Base-by-base conservation (phyloP, 257 asterid species). In the Penstemon davidsonii region DNA sequence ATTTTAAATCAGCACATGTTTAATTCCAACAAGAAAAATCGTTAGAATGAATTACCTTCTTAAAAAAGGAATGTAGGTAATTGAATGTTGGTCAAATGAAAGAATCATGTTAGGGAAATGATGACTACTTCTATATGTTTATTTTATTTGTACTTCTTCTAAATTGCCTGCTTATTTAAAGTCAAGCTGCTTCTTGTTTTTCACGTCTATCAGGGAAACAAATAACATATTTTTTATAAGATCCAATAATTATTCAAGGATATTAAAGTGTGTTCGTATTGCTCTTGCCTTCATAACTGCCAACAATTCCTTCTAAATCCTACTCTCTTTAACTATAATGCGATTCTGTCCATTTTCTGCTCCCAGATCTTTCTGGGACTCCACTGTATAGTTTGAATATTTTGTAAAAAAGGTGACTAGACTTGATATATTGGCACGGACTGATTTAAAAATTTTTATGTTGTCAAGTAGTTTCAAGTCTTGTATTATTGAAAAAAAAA, bases 21-120 rank as follows among this genome's bases (percentile, higher is more conserved):
- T 25, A 25, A 25, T 25, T 25, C 33, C 33, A 25, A 25, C 1
- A 25, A 25, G 1, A 4, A 71, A 68, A 45, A 44, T 36, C 45
- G 11, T 64, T 64, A 43, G 9, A 12, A 11, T 50, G 38, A 11
- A 39, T 49, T 69, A 15, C 42, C 60, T 55, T 72, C 15, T 50
- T 41, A 25, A 1, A 42, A 19, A 50, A 56, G 40, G 8, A 36
- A 55, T 15, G 15, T 44, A 42, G 60, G 44, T 37, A 15, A n/a
- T 40, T 59, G 65, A 6, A 36, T 19, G 10, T 41, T 66, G 51
- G 55, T 59, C 9, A 25, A 62, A 7, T 62, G 57, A 12, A 43
- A 51, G 62, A 37, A 45, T 25, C 64, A 33, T 42, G 43, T 11
- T 38, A 6, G 55, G 41, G 62, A 13, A 8, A 36, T 46, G 43